Percentiles rank a stretch among this genome's conserved stretches.
phyloP scores from a whole-genome alignment of 1,139 yeast species.

The Yamadazyma sp. region DNA sequence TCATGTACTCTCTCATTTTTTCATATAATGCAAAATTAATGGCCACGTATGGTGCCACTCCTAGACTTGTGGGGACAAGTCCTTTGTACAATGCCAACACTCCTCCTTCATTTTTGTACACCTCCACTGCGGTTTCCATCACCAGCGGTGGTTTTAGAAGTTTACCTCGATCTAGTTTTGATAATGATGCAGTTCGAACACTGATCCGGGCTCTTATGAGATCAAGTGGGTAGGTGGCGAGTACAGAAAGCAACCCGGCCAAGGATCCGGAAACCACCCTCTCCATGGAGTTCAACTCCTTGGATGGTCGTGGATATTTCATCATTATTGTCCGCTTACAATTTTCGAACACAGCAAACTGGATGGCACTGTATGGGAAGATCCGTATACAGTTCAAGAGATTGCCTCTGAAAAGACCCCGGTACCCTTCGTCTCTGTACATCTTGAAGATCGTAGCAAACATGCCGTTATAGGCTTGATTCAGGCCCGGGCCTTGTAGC shows the following conservation, averaged over 20 bases:
- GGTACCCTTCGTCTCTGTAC: slow-evolving; percentile 87
- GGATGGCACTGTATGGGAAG: slow-evolving; percentile 94
- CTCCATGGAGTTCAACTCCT: slow-evolving; percentile 46
- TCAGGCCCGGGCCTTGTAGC: slow-evolving; percentile 74
- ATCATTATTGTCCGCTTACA: slow-evolving; percentile 51
- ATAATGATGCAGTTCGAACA: slow-evolving; percentile 80
- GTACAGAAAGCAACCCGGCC: slow-evolving; percentile 81
- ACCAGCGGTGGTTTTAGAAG: slow-evolving; percentile 66
- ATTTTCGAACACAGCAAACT: slow-evolving; percentile 81
- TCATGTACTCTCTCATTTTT: slow-evolving; percentile 61
- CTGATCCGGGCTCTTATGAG: slow-evolving; percentile 86
- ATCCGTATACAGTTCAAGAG: slow-evolving; percentile 86
- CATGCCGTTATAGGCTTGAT: slow-evolving; percentile 69
- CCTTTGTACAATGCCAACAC: slow-evolving; percentile 78
- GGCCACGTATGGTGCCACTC: slow-evolving; percentile 96
- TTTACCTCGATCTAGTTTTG: slow-evolving; percentile 48
- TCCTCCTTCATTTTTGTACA: slow-evolving; percentile 81
- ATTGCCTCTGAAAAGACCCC: slow-evolving; percentile 88
- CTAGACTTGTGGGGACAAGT: slow-evolving; percentile 80
- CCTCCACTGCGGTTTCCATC: slow-evolving; percentile 52
- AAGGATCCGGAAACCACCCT: slow-evolving; percentile 75
- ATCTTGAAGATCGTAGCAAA: slow-evolving; percentile 72
- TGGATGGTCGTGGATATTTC: slow-evolving; percentile 24
- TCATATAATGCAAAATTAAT: slow-evolving; percentile 91
- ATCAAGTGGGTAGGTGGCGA: slow-evolving; percentile 89